phyloP scores from a whole-genome alignment of 805 yeast genomes.

The Teunomyces aglyptinius region DNA sequence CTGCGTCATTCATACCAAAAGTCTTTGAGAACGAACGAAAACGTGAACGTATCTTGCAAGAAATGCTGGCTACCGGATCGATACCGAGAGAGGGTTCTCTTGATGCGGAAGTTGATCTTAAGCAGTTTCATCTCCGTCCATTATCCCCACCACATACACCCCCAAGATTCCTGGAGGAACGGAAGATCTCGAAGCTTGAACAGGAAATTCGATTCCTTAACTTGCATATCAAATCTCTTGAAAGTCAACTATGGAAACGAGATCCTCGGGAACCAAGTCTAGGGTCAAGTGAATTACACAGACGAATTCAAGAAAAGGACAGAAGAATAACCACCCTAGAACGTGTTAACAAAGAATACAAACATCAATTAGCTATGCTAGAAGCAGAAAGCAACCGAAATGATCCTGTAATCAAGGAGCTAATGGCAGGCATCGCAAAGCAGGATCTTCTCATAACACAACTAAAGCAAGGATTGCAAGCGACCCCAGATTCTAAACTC shows the following conservation, averaged over 20 bases:
- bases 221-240: constrained; percentile 16
- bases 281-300: constrained; percentile 3
- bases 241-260: constrained; percentile 14
- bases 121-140: constrained; percentile 1
- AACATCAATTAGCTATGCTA: constrained; percentile 3
- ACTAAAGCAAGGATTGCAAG: constrained; percentile 7
- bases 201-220: constrained; percentile 15
- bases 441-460: constrained; percentile 21
- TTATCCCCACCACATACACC: constrained; percentile 6
- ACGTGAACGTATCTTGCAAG: constrained; percentile 1
- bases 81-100: not conserved
- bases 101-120: not conserved
- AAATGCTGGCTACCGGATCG: not conserved
- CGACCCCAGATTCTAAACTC: not conserved
- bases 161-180: constrained; percentile 11
- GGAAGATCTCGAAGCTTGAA: constrained; percentile 13
- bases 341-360: constrained; percentile 6
- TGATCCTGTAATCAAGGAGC: constrained; percentile 11
- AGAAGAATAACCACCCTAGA: constrained; percentile 6
- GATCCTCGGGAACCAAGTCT: not conserved
- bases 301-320: constrained; percentile 4
- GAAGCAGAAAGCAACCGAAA: constrained; percentile 11
- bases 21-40: constrained; percentile 2
- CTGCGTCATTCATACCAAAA: not conserved
- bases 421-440: constrained; percentile 15